Base-by-base conservation (phyloP, 2,329 filamentous ascomycete species). In the Pseudogymnoascus sp. region DNA sequence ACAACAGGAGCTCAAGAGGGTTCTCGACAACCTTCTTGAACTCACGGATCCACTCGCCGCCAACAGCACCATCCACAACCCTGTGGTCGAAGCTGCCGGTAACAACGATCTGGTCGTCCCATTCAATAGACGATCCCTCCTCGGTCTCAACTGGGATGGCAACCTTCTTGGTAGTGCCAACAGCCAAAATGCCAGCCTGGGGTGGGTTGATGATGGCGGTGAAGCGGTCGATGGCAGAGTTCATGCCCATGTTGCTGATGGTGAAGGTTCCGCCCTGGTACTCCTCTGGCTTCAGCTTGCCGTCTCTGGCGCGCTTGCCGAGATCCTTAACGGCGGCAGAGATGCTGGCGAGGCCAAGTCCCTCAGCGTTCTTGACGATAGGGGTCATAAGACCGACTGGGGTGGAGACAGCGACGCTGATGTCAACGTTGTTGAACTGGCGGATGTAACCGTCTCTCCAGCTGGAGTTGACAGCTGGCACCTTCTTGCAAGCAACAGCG, bases 201-300 rank as follows among this genome's bases (percentile, higher is more conserved):
- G 95, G 95, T 69, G 96, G 95, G 86, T 99, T 99, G 84, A 99
- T 96, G 74, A 99, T 90, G 70, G 95, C 95, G 61, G 95, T 97
- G 81, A 99, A 99, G 76, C 93, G 87, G 80, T 97, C 93, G 67
- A 99, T 88, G 60, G 95, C 93, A 59, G 88, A 75, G 85, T 99
- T 99, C 95, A 99, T 99, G 78, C 95, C 95, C 95, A 99, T 96
- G 87, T 99, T 99, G 81, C 91, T 96, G 80, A 99, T 97, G 77
- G 93, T 97, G 80, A 99, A 96, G 76, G 91, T 96, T 76, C 95
- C 95, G 63, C 95, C 95, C 84, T 97, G 93, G 87, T 96, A 99
- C 80, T 99, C 93, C 78, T 99, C 93, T 59, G 95, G 95, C 88
- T 97, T 97, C 72, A 99, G 89, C 87, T 97, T 99, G 80, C 91